phyloP scores from a whole-genome alignment of 768 basidiomycete genomes.

The Udeniomyces megalosporus region DNA sequence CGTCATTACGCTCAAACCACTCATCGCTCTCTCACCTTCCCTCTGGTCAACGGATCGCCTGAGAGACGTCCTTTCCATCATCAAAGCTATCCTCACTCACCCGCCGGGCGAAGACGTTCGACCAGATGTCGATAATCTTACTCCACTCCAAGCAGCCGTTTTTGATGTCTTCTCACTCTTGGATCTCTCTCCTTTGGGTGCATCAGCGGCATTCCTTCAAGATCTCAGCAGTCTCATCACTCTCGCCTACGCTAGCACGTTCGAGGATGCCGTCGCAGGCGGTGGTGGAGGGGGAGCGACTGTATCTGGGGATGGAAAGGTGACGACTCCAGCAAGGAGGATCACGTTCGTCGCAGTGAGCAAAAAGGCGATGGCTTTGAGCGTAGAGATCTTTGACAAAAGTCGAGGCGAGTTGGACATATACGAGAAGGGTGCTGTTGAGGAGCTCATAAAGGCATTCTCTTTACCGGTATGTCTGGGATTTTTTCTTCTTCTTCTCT shows the following conservation, averaged over 20 bases:
- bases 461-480: not conserved
- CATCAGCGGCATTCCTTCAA: conserved; percentile 56
- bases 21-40: conserved; percentile 36
- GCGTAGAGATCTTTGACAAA: conserved; percentile 57
- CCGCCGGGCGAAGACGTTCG: conserved; percentile 67
- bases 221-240: conserved; percentile 75
- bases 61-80: conserved; percentile 52
- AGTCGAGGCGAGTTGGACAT: conserved; percentile 48
- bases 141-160: conserved; percentile 45
- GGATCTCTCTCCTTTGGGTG: conserved; percentile 45
- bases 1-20: conserved; percentile 51
- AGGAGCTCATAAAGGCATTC: conserved; percentile 27
- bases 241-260: conserved; percentile 66
- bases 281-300: not conserved
- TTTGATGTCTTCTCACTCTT: conserved; percentile 53
- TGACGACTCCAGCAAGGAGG: conserved; percentile 40
- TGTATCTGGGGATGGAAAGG: conserved; percentile 25
- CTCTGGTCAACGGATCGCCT: conserved; percentile 38
- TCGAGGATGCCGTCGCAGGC: conserved; percentile 23
- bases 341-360: conserved; percentile 80
- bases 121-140: conserved; percentile 64
- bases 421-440: conserved; percentile 67
- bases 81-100: conserved; percentile 63
- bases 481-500: no score
- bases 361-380: conserved; percentile 69